A percentile compares a stretch with the other conserved stretches of the same genome.
phyloP scores from a whole-genome alignment of 1,284 basidiomycete genomes.

The Microbotryum intermedium region DNA sequence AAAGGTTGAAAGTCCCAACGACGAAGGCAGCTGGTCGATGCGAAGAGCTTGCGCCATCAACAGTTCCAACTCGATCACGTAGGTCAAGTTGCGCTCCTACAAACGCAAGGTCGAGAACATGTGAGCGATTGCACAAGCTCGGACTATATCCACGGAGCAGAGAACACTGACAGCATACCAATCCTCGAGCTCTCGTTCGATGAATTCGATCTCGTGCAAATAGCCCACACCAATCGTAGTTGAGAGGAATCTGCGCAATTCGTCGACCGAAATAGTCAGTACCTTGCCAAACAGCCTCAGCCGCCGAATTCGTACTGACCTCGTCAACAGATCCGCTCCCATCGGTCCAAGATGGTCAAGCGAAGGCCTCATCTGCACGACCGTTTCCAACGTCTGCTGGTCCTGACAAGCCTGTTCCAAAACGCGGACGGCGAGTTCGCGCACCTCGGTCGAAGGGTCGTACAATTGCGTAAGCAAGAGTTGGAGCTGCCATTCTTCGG shows the following conservation, averaged over 20 bases:
- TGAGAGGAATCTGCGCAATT: conserved; percentile 72
- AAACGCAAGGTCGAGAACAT: not conserved
- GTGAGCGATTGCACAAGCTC: not conserved
- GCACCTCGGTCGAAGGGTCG: conserved; percentile 80
- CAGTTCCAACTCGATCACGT: conserved; percentile 78
- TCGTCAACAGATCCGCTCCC: conserved; percentile 75
- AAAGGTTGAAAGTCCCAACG: conserved; percentile 41
- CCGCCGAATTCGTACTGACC: conserved; percentile 49
- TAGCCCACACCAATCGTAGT: conserved; percentile 87
- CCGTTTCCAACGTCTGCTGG: conserved; percentile 71
- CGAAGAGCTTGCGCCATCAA: conserved; percentile 69
- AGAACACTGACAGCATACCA: conserved; percentile 72
- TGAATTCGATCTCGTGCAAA: conserved; percentile 81
- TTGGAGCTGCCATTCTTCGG: conserved; percentile 74
- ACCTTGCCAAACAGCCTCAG: not conserved
- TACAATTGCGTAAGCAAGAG: conserved; percentile 91
- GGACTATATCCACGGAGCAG: not conserved
- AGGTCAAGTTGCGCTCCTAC: conserved; percentile 75
- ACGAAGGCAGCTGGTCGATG: conserved; percentile 40
- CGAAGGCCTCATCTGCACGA: conserved; percentile 88
- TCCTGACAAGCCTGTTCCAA: conserved; percentile 77
- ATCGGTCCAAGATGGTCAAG: conserved; percentile 91
- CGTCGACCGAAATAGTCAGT: not conserved
- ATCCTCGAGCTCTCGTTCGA: conserved; percentile 85
- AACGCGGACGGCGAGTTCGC: conserved; percentile 77